Conservation (phyloP, 1,284 basidiomycete species). For the Ceratobasidium sp. region DNA sequence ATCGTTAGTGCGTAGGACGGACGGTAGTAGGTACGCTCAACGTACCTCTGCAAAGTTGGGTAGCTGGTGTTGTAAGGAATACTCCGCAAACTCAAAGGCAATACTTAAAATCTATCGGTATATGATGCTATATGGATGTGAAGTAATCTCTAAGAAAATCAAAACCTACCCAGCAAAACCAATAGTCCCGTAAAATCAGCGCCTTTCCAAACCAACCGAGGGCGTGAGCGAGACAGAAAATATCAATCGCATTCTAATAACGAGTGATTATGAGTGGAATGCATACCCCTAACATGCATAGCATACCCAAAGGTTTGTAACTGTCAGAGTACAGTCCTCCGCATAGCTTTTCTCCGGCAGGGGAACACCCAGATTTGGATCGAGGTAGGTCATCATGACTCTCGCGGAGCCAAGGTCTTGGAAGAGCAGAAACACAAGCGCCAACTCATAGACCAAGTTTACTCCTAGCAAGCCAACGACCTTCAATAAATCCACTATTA, state of each 20-base stretch:
- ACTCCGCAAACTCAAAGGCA: slow-evolving; percentile 86
- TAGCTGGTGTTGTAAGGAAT: slow-evolving; percentile 83
- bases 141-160: background rate
- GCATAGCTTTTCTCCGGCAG: slow-evolving; percentile 85
- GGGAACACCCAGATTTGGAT: slow-evolving; percentile 73
- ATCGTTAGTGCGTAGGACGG: background rate
- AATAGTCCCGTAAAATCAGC: slow-evolving; percentile 84
- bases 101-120: slow-evolving; percentile 76
- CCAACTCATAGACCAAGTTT: slow-evolving; percentile 82
- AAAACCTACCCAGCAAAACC: slow-evolving; percentile 84
- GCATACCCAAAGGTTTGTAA: slow-evolving; percentile 70
- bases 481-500: slow-evolving; percentile 66
- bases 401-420: slow-evolving; percentile 83
- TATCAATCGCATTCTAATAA: slow-evolving; percentile 76
- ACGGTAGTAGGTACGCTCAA: slow-evolving; percentile 45
- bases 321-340: slow-evolving; percentile 77
- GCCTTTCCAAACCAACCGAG: slow-evolving; percentile 90
- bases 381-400: slow-evolving; percentile 78
- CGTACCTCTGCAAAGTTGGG: slow-evolving; percentile 83
- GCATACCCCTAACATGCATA: background rate
- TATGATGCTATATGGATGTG: background rate
- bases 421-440: slow-evolving; percentile 82
- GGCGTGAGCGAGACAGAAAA: slow-evolving; percentile 83
- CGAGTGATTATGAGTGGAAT: background rate
- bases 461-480: slow-evolving; percentile 72